A percentile compares a stretch with the other conserved stretches of the same genome.
Conservation (phyloP, 2,329 filamentous ascomycete genomes). For the Tolypocladium paradoxum region DNA sequence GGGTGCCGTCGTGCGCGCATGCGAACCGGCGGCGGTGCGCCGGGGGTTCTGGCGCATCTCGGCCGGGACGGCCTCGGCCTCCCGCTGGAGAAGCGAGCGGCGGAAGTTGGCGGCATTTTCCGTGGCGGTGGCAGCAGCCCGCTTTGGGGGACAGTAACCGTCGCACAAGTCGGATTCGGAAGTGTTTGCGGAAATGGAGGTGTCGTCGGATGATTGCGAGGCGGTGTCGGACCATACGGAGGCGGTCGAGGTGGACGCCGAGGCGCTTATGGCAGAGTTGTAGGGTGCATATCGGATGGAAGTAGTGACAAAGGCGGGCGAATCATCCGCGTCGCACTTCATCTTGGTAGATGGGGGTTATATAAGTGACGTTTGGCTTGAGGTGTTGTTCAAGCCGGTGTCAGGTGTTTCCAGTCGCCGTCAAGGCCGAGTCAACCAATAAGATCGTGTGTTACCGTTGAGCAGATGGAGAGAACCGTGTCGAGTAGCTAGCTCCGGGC, state of each 20-base stretch:
- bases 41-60: slow-evolving; percentile 57
- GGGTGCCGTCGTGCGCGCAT: slow-evolving; percentile 48
- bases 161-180: slow-evolving; percentile 43
- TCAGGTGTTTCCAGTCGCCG: slow-evolving; percentile 41
- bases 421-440: slow-evolving; percentile 38
- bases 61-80: slow-evolving; percentile 37
- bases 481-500: slow-evolving; percentile 26
- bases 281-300: slow-evolving; percentile 47
- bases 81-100: slow-evolving; percentile 15
- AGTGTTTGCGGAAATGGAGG: slow-evolving; percentile 50
- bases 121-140: slow-evolving; percentile 6
- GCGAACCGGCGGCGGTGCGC: slow-evolving; percentile 42
- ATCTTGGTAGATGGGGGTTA: slow-evolving; percentile 38
- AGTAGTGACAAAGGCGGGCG: slow-evolving; percentile 38
- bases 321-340: slow-evolving; percentile 42
- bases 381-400: slow-evolving; percentile 18
- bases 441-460: slow-evolving; percentile 27
- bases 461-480: slow-evolving; percentile 21
- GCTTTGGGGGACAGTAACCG: slow-evolving; percentile 25
- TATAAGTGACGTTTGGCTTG: slow-evolving; percentile 16
- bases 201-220: slow-evolving; percentile 59
- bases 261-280: slow-evolving; percentile 60
- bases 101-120: slow-evolving; percentile 13
- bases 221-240: slow-evolving; percentile 70
- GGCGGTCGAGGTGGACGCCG: slow-evolving; percentile 63